A percentile compares a stretch with the other conserved stretches of the same genome.
phyloP scores from a whole-genome alignment of 2,329 filamentous ascomycete species.

The Ascochyta pisi region DNA sequence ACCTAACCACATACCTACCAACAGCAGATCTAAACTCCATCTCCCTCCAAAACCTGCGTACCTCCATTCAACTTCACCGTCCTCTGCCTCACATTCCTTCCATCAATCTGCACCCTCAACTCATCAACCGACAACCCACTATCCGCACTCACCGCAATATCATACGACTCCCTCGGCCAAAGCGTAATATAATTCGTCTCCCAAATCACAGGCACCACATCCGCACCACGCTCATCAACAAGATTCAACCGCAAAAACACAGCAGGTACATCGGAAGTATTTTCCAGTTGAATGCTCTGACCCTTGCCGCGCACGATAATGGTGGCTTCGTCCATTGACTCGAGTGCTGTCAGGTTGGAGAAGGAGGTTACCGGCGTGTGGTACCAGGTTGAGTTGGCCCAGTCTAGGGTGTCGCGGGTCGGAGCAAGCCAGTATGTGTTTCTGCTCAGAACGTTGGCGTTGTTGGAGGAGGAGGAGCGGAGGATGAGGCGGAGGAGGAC shows the following conservation, averaged over 20 bases:
- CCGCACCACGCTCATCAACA: constrained; percentile 53
- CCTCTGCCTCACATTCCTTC: constrained; percentile 21
- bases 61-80: constrained; percentile 13
- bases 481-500: constrained; percentile 62
- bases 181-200: constrained; percentile 70
- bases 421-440: constrained; percentile 67
- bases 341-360: constrained; percentile 57
- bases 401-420: constrained; percentile 59
- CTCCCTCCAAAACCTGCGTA: constrained; percentile 9
- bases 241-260: constrained; percentile 64
- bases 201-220: constrained; percentile 63
- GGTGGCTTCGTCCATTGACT: constrained; percentile 25
- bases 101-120: constrained; percentile 17
- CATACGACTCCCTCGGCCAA: constrained; percentile 59
- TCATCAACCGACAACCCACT: not conserved
- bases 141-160: constrained; percentile 6
- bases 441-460: constrained; percentile 54
- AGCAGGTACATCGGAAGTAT: constrained; percentile 60
- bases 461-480: not conserved
- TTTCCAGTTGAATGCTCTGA: constrained; percentile 57
- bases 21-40: not conserved
- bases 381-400: constrained; percentile 65
- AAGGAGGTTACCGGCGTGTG: constrained; percentile 63
- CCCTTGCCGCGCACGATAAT: constrained; percentile 13
- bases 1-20: too few species aligned